These are phyloP conservation scores for Willaertia magna DNA, from an alignment of 208 protist genomes.

Conservation along the genomic window DNA sequence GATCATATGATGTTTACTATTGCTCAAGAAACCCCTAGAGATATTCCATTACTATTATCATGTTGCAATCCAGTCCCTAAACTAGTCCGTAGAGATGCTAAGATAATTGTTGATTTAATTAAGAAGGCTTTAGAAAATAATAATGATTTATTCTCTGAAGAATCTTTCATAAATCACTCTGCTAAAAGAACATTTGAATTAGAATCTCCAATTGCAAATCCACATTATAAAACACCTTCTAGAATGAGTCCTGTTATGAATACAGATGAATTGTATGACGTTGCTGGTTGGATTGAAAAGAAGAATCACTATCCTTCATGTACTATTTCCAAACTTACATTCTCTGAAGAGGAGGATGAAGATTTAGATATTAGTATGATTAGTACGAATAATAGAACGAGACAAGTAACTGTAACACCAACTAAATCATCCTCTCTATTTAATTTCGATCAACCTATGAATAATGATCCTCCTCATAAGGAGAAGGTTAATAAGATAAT, in stretches of 20 bases:
- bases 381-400: background rate
- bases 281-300: background rate
- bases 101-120: slow-evolving; percentile 15
- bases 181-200: background rate
- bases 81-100: slow-evolving; percentile 19
- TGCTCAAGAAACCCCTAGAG: slow-evolving; percentile 31
- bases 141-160: background rate
- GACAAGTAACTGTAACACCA: background rate
- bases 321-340: background rate
- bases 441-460: no score
- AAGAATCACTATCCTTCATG: background rate
- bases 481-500: background rate
- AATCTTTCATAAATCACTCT: background rate
- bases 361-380: background rate
- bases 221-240: background rate
- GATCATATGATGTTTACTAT: slow-evolving; percentile 41
- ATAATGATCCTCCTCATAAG: no score
- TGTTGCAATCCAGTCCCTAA: slow-evolving; percentile 35
- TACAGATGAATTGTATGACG: slow-evolving; percentile 2
- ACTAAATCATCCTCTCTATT: background rate
- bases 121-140: background rate
- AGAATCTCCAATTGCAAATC: background rate
- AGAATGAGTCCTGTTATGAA: background rate
- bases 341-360: background rate
- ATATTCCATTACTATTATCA: slow-evolving; percentile 12